Conservation (phyloP, 2,329 filamentous ascomycete species). For the Exophiala aquamarina region DNA sequence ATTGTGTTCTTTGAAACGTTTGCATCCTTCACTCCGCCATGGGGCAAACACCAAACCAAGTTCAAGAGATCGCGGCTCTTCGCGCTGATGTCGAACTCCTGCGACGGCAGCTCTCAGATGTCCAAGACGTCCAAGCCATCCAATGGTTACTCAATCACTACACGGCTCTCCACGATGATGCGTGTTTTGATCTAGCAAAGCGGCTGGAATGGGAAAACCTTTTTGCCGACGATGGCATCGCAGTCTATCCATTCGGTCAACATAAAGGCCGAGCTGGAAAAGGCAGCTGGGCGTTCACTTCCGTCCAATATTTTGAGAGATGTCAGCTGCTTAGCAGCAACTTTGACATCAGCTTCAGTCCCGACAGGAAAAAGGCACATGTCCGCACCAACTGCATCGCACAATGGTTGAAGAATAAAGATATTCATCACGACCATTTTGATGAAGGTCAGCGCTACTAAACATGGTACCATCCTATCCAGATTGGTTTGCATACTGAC, state of each 20-base stretch:
- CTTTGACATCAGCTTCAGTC: constrained; percentile 14
- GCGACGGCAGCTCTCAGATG: constrained; percentile 5
- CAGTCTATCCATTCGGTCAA: constrained; percentile 11
- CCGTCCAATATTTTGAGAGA: constrained; percentile 9
- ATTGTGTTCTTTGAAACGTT: too few relatives aligned
- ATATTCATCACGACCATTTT: constrained; percentile 13
- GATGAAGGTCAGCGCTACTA: constrained; percentile 6
- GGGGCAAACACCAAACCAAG: background rate
- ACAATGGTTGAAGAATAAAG: constrained; percentile 13
- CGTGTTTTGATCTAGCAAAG: constrained; percentile 10
- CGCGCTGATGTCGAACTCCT: constrained; percentile 4
- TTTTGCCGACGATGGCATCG: constrained; percentile 12
- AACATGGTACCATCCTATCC: too few relatives aligned
- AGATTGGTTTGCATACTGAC: too few relatives aligned
- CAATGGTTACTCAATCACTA: constrained; percentile 17
- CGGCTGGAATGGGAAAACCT: constrained; percentile 16
- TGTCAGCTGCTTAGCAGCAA: constrained; percentile 13
- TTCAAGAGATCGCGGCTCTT: constrained; percentile 6
- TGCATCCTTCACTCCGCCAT: background rate
- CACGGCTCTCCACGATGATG: constrained; percentile 17
- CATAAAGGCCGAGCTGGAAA: constrained; percentile 12
- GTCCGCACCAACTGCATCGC: constrained; percentile 18
- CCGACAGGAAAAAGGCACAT: constrained; percentile 3
- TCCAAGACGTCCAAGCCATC: constrained; percentile 14
- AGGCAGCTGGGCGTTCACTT: constrained; percentile 11